Evolutionary conservation across 164 flowering plant genomes (phyloP), one percentile per base, ranked within the genome.

Genomic region (Nelumbo lutea): DNA sequence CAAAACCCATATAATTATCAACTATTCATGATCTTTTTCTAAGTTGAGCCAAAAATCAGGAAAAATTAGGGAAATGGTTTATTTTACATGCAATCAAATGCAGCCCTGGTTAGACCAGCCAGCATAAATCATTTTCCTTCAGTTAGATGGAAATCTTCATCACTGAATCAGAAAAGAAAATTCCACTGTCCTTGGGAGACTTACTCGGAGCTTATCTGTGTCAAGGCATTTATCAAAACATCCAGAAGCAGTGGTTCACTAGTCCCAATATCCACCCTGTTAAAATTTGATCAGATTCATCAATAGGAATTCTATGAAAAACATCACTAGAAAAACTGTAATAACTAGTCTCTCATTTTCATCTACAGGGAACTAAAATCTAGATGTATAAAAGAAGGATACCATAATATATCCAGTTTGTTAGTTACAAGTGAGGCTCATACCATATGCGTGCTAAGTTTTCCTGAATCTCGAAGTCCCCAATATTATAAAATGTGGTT

Each of bases 141-240:
- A 53, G 14, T 53, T 11, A 11, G 14, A 53, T 53, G 14, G 3
- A 53, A 11, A 53, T 53, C 3, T 27, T 11, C 14, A 53, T 53
- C 2, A 4, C n/a, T 53, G 57, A 53, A 4, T 13, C 14, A 10
- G n/a, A 53, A 53, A 53, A 53, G 57, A 53, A 53, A 11, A 27
- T 27, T 27, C 27, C 27, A 27, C 27, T 0, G 27, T 14, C 13
- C 62, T 5, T 64, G 58, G 60, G 64, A 41, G 14, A 27, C 93
- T 84, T 87, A 95, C 99, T 92, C 97, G 0, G 99, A 86, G 83
- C 94, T 95, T 72, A 92, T 86, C 71, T 92, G 96, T 14, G 85
- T 86, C 81, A 92, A 78, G 48, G 97, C 97, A 83, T 95, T 92
- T 65, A 92, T 77, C 72, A 94, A 66, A 61, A 86, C 74, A 75